A percentile compares a stretch with the other conserved stretches of the same genome.
phyloP scores from a whole-genome alignment of 2,329 filamentous ascomycete genomes.

The Claviceps maximensis region DNA sequence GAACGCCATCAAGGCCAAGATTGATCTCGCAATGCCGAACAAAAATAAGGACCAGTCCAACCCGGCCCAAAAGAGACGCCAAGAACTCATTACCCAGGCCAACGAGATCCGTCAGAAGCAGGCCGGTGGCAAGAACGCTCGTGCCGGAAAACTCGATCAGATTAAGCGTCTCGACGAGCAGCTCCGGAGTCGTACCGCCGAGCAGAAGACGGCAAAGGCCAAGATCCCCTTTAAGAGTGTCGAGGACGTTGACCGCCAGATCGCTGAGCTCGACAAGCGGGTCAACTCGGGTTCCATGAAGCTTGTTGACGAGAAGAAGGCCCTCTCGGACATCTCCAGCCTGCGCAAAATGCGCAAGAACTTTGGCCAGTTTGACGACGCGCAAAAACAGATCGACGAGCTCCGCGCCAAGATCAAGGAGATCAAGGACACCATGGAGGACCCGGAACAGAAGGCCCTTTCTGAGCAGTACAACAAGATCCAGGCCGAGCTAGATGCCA shows the following conservation, averaged over 20 bases:
- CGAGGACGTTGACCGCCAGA: conserved; percentile 78
- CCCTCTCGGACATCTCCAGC: conserved; percentile 66
- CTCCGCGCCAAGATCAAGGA: conserved; percentile 78
- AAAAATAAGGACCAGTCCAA: conserved; percentile 67
- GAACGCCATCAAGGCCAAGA: conserved; percentile 79
- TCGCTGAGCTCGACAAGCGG: conserved; percentile 66
- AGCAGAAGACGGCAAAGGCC: conserved; percentile 75
- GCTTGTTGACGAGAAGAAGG: conserved; percentile 95
- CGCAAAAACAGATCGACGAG: conserved; percentile 80
- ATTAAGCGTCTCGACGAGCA: conserved; percentile 86
- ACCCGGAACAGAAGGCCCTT: conserved; percentile 79
- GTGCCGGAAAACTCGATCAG: conserved; percentile 68
- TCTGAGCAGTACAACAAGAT: conserved; percentile 76
- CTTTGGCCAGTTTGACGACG: conserved; percentile 71
- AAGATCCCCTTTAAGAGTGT: conserved; percentile 75
- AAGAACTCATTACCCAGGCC: conserved; percentile 72
- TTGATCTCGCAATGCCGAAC: conserved; percentile 66
- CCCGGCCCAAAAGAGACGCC: conserved; percentile 67
- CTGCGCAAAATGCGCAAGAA: conserved; percentile 84
- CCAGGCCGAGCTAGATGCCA: conserved; percentile 73
- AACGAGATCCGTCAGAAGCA: conserved; percentile 80
- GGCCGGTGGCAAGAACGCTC: conserved; percentile 71
- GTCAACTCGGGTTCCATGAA: conserved; percentile 87
- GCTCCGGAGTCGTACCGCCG: conserved; percentile 68
- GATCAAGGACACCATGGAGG: conserved; percentile 78